These are phyloP conservation scores for Lodderomyces parapsilosis DNA, from an alignment of 1,139 yeast species.

Conservation along the genomic window DNA sequence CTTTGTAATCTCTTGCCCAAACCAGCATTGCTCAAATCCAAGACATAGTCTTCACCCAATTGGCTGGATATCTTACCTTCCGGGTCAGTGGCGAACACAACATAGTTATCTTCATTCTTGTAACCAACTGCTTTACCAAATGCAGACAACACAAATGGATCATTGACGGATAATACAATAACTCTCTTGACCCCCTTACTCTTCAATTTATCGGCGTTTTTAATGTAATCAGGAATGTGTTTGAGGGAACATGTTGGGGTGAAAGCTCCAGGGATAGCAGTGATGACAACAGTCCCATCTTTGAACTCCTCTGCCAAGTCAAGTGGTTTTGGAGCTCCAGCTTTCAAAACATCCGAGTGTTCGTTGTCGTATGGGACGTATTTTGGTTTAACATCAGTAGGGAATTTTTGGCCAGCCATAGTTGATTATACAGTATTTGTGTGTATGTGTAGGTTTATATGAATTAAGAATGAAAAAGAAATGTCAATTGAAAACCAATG, in stretches of 20 bases:
- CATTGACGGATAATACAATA: slow-evolving; percentile 74
- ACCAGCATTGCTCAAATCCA: slow-evolving; percentile 55
- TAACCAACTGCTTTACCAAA: slow-evolving; percentile 75
- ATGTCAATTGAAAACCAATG: slow-evolving; percentile 9
- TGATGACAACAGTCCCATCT: slow-evolving; percentile 62
- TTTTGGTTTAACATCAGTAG: slow-evolving; percentile 51
- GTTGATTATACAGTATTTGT: background rate
- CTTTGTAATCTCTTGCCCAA: slow-evolving; percentile 68
- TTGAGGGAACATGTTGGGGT: slow-evolving; percentile 84
- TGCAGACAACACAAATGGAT: slow-evolving; percentile 76
- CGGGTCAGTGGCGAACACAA: slow-evolving; percentile 75
- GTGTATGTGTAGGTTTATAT: too few relatives aligned
- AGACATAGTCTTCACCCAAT: slow-evolving; percentile 54
- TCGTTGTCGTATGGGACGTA: slow-evolving; percentile 57
- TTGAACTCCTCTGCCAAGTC: slow-evolving; percentile 49
- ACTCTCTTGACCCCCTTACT: slow-evolving; percentile 71
- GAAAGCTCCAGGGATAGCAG: slow-evolving; percentile 90
- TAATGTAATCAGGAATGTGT: slow-evolving; percentile 77
- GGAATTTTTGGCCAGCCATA: slow-evolving; percentile 27
- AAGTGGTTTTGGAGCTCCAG: slow-evolving; percentile 53
- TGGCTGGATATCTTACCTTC: slow-evolving; percentile 48
- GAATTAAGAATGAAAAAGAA: too few relatives aligned
- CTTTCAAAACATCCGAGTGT: slow-evolving; percentile 42
- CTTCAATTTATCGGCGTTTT: slow-evolving; percentile 50
- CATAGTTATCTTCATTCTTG: slow-evolving; percentile 43